Evolutionary conservation across 129 eudicot genomes (phyloP).

Genomic region (Cynara cardunculus): DNA sequence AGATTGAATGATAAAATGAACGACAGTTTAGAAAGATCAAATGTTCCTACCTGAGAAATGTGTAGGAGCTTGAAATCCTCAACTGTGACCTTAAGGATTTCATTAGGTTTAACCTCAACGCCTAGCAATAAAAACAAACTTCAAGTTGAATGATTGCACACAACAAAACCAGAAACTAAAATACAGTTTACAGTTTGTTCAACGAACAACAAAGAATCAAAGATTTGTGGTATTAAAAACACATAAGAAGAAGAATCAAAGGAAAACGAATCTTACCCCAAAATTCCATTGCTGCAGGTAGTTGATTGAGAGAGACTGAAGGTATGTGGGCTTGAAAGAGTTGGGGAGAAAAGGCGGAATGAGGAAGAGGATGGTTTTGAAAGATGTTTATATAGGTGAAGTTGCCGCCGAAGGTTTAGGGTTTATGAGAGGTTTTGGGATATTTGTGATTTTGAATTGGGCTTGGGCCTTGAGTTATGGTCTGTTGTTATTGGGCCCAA

Average conservation of each 20-base stretch:
- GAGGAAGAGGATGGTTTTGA: neutral
- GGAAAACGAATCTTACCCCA: slow-evolving; percentile 46
- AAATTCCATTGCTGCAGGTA: slow-evolving; percentile 51
- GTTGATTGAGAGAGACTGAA: neutral
- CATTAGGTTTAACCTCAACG: slow-evolving; percentile 71
- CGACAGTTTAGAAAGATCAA: neutral
- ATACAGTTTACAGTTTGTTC: neutral
- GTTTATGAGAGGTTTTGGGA: slow-evolving; percentile 30
- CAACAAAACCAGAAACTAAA: neutral
- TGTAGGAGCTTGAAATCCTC: slow-evolving; percentile 45
- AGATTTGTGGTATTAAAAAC: neutral
- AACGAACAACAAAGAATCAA: neutral
- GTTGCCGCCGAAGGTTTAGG: slow-evolving; percentile 26
- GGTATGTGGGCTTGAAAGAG: neutral
- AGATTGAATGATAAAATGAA: neutral
- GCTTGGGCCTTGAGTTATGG: neutral
- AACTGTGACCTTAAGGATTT: slow-evolving; percentile 41
- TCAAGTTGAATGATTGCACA: neutral
- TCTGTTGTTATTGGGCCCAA: neutral
- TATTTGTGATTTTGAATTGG: neutral
- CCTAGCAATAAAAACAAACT: slow-evolving; percentile 26
- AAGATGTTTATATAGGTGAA: slow-evolving; percentile 23
- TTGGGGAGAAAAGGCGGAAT: slow-evolving; percentile 15
- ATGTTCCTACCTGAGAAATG: slow-evolving; percentile 59
- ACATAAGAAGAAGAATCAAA: neutral